Conservation (phyloP, 2,329 filamentous ascomycete genomes). For the Microcyclosporella mali region DNA sequence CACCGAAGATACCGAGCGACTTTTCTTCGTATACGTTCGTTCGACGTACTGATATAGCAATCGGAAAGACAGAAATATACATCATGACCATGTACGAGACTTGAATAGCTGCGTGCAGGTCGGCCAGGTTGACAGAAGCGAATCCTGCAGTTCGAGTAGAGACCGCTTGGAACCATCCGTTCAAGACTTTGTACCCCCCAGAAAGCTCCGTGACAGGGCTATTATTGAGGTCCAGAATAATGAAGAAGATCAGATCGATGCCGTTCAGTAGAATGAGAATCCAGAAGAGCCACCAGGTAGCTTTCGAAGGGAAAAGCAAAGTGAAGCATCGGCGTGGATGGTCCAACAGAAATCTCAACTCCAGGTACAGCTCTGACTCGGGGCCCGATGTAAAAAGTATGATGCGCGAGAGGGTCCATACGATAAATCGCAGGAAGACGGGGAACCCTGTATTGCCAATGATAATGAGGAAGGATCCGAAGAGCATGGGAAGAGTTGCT, state of each 20-base stretch:
- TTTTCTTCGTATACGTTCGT: slow-evolving; percentile 97
- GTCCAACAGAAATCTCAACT: slow-evolving; percentile 82
- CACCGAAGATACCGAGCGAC: slow-evolving; percentile 66
- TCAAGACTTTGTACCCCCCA: slow-evolving; percentile 68
- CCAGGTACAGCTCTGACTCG: slow-evolving; percentile 73
- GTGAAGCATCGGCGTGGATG: slow-evolving; percentile 96
- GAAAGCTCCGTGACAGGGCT: slow-evolving; percentile 61
- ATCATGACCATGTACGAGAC: slow-evolving; percentile 98
- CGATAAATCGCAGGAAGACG: slow-evolving; percentile 86
- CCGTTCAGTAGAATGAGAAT: slow-evolving; percentile 76
- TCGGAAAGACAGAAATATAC: slow-evolving; percentile 97
- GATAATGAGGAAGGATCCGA: slow-evolving; percentile 81
- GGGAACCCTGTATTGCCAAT: slow-evolving; percentile 95
- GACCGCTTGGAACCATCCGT: slow-evolving; percentile 84
- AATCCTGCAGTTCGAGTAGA: slow-evolving; percentile 90
- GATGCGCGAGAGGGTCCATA: slow-evolving; percentile 62
- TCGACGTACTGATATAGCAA: slow-evolving; percentile 86
- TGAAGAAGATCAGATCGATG: slow-evolving; percentile 82
- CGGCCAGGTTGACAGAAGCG: slow-evolving; percentile 67
- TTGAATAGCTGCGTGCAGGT: slow-evolving; percentile 83
- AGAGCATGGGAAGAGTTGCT: slow-evolving; percentile 66
- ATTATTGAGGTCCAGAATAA: slow-evolving; percentile 80
- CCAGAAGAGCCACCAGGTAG: slow-evolving; percentile 94
- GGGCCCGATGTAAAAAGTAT: slow-evolving; percentile 37
- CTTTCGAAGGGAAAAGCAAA: slow-evolving; percentile 78